Evolutionary conservation across 495 filamentous ascomycete genomes (phyloP).

Genomic region (Lophiotrema nucula): DNA sequence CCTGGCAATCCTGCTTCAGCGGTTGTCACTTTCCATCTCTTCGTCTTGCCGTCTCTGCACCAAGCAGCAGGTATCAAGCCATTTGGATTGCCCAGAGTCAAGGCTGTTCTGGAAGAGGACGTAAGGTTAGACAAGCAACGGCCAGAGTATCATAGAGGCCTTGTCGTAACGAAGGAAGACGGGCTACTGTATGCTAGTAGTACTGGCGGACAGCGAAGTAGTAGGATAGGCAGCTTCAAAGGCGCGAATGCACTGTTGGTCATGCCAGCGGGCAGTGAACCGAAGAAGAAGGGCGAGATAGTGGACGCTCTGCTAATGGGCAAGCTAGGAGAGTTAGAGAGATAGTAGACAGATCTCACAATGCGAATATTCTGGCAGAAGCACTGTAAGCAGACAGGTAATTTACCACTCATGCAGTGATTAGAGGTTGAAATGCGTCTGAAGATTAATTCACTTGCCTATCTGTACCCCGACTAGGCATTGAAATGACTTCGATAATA

Average conservation of each 20-base stretch:
- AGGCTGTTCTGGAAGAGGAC: conserved; percentile 69
- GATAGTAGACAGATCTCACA: neutral
- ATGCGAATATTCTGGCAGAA: too few species aligned
- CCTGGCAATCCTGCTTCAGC: conserved; percentile 94
- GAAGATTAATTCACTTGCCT: too few species aligned
- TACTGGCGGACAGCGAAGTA: conserved; percentile 88
- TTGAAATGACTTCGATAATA: too few species aligned
- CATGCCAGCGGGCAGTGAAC: conserved; percentile 59
- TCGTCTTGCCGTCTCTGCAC: conserved; percentile 86
- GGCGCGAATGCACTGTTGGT: conserved; percentile 84
- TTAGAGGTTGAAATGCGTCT: too few species aligned
- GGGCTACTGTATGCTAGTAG: conserved; percentile 74
- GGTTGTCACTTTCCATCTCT: conserved; percentile 88
- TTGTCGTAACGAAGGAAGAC: conserved; percentile 59
- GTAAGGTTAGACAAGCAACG: conserved; percentile 69
- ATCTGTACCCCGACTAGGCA: too few species aligned
- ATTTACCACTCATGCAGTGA: too few species aligned
- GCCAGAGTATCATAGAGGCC: conserved; percentile 83
- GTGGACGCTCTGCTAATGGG: conserved; percentile 65
- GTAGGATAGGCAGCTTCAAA: conserved; percentile 79
- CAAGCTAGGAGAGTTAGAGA: conserved; percentile 6
- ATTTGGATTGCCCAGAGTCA: conserved; percentile 66
- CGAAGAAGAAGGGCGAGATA: conserved; percentile 52
- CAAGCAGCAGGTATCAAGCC: conserved; percentile 61
- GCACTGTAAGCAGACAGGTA: too few species aligned